These are phyloP conservation scores for Colletotrichum paranaense DNA, from an alignment of 2,329 filamentous ascomycete species.

Conservation along the genomic window DNA sequence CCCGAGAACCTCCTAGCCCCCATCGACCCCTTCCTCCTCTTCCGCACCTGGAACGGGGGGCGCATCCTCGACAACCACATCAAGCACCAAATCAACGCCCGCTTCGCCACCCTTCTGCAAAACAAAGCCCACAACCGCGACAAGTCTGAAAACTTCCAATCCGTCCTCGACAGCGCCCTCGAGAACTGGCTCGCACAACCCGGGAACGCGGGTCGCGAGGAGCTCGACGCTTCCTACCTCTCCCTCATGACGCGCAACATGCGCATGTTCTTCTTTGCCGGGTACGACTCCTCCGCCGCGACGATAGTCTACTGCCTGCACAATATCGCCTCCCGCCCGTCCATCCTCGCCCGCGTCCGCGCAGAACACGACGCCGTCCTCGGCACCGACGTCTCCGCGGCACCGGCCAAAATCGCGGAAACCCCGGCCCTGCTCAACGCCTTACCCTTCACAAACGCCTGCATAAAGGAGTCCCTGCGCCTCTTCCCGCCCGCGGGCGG, in stretches of 20 bases:
- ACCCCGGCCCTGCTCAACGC: conserved; percentile 60
- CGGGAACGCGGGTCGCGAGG: conserved; percentile 30
- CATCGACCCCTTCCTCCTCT: conserved; percentile 43
- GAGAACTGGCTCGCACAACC: conserved; percentile 44
- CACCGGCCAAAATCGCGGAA: conserved; percentile 35
- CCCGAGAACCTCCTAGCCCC: conserved; percentile 35
- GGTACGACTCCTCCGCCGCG: conserved; percentile 52
- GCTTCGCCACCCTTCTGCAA: conserved; percentile 38
- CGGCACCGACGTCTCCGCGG: conserved; percentile 42
- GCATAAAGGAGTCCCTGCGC: conserved; percentile 66
- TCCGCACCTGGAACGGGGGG: conserved; percentile 46
- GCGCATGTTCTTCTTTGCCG: conserved; percentile 51
- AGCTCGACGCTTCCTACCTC: conserved; percentile 42
- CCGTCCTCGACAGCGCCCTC: conserved; percentile 47
- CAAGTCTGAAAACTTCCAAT: conserved; percentile 32
- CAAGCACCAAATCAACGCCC: conserved; percentile 40
- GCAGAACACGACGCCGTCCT: conserved; percentile 64
- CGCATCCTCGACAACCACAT: conserved; percentile 43
- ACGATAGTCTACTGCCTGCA: conserved; percentile 45
- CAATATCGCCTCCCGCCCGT: conserved; percentile 44
- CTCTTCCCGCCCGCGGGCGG: conserved; percentile 63
- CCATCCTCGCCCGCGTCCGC: conserved; percentile 42
- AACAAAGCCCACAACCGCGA: conserved; percentile 37
- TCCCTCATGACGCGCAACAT: conserved; percentile 43
- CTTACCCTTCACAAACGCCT: conserved; percentile 63